Percentiles rank a stretch among this genome's conserved stretches.
Conservation (phyloP, 140 eudicot genomes). For the Artemisia princeps region DNA sequence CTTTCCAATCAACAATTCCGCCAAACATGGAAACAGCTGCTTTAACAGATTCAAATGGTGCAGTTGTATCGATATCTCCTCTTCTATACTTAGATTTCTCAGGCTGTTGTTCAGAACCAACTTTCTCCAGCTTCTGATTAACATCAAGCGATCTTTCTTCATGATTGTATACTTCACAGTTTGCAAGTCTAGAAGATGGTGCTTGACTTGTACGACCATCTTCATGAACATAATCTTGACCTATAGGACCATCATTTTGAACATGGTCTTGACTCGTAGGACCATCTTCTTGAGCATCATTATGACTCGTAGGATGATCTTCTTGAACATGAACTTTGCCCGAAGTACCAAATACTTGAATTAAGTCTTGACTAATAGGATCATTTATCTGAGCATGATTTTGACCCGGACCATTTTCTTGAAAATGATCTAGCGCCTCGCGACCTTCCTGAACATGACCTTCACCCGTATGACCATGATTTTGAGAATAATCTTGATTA, state of each 20-base stretch:
- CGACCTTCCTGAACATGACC: not conserved
- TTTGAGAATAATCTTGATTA: not conserved
- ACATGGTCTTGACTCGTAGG: not conserved
- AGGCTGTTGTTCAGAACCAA: slow-evolving; percentile 13
- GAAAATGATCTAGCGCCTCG: not conserved
- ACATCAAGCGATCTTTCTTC: slow-evolving; percentile 10
- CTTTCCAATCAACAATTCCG: slow-evolving; percentile 81
- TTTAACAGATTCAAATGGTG: slow-evolving; percentile 77
- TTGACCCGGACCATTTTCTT: slow-evolving; percentile 7
- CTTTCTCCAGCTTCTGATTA: slow-evolving; percentile 9
- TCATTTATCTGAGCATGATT: not conserved
- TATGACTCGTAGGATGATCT: not conserved
- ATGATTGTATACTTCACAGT: slow-evolving; percentile 3
- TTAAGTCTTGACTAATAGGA: not conserved
- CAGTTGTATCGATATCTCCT: slow-evolving; percentile 55
- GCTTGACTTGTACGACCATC: slow-evolving; percentile 2
- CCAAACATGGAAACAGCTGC: slow-evolving; percentile 85
- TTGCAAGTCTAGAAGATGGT: slow-evolving; percentile 21
- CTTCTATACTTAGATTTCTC: slow-evolving; percentile 20
- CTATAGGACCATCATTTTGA: not conserved
- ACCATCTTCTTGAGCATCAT: not conserved
- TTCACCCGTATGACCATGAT: not conserved
- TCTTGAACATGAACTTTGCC: slow-evolving; percentile 4
- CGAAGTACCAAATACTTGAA: not conserved
- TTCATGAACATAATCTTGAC: not conserved